Conservation (phyloP, 306 rosid species). For the Rosa persica region DNA sequence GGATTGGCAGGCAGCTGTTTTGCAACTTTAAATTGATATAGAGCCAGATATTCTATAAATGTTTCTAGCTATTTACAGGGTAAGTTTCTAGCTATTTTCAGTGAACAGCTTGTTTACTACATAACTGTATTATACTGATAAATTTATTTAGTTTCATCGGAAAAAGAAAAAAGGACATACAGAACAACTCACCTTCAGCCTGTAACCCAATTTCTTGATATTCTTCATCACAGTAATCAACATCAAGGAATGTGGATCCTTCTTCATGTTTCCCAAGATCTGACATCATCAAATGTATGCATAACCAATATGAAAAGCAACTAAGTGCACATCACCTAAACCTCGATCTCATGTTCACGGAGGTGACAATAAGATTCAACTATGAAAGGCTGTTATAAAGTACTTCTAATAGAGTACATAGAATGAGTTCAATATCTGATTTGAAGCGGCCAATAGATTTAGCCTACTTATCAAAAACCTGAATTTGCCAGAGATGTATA, state of each 20-base stretch:
- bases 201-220: slow-evolving; percentile 81
- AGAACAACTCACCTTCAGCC: slow-evolving; percentile 59
- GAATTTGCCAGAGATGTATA: not conserved
- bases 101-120: not conserved
- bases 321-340: slow-evolving; percentile 6
- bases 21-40: not conserved
- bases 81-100: not conserved
- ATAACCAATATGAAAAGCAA: slow-evolving; percentile 23
- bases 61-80: not conserved
- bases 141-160: not conserved
- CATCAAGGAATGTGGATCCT: slow-evolving; percentile 74
- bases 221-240: slow-evolving; percentile 70
- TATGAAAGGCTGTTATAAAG: not conserved
- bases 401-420: not conserved
- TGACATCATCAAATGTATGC: slow-evolving; percentile 41
- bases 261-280: slow-evolving; percentile 75
- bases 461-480: not conserved
- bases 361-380: not conserved
- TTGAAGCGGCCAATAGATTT: not conserved
- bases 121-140: not conserved
- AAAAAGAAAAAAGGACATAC: slow-evolving; percentile 16
- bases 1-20: not conserved
- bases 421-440: not conserved
- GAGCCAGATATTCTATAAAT: not conserved
- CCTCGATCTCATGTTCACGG: not conserved